phyloP scores from a whole-genome alignment of 2,329 filamentous ascomycete species.

The Knufia fluminis region DNA sequence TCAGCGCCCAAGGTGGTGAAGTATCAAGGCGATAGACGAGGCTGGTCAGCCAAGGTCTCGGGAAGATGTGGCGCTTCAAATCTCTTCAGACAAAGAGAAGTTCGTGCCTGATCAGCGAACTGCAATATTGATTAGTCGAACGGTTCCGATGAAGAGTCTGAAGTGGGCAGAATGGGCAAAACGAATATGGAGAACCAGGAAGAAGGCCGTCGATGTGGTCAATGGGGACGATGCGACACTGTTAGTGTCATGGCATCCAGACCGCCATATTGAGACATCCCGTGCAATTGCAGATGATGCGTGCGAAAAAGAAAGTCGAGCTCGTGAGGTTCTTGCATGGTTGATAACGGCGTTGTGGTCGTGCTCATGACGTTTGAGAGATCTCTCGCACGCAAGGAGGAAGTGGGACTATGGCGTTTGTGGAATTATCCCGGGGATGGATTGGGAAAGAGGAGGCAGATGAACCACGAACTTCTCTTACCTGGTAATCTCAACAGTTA shows the following conservation, averaged over 20 bases:
- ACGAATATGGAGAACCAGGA: background rate
- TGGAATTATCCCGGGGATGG: background rate
- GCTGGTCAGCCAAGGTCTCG: constrained; percentile 23
- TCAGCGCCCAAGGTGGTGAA: background rate
- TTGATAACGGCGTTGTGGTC: background rate
- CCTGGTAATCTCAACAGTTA: constrained; percentile 7
- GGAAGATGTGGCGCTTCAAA: constrained; percentile 25
- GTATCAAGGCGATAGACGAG: background rate
- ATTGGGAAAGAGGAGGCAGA: constrained; percentile 4
- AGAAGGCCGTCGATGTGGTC: background rate
- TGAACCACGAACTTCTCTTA: constrained; percentile 8
- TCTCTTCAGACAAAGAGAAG: constrained; percentile 26
- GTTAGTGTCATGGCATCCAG: background rate
- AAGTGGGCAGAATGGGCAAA: background rate
- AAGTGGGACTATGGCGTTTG: constrained; percentile 13
- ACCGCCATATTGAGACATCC: constrained; percentile 7
- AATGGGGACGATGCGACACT: background rate
- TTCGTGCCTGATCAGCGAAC: constrained; percentile 29
- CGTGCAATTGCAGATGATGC: background rate
- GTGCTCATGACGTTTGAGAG: background rate
- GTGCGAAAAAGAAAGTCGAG: background rate
- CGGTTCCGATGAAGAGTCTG: constrained; percentile 11
- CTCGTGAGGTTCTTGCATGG: background rate
- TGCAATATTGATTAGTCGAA: constrained; percentile 32
- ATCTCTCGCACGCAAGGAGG: constrained; percentile 9